Evolutionary conservation across 768 basidiomycete genomes (phyloP).

Genomic region (Mycena polygramma): DNA sequence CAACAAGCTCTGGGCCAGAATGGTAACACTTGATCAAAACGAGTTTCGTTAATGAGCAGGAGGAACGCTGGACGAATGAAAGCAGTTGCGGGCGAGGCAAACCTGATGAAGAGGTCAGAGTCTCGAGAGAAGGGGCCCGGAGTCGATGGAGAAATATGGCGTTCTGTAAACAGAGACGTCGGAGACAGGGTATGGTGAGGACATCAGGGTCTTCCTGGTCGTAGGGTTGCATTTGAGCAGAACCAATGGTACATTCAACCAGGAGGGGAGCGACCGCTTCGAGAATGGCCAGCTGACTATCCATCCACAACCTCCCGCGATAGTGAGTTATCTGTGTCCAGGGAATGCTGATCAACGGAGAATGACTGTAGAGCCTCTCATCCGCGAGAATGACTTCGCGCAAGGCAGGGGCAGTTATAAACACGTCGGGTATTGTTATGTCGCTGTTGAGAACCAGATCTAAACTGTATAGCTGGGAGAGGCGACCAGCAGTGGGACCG

Average conservation of each 20-base stretch:
- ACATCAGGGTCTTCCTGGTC: too few species aligned
- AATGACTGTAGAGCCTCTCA: not conserved
- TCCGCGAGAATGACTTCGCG: not conserved
- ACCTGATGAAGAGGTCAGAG: too few species aligned
- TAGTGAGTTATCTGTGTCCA: slow-evolving; percentile 10
- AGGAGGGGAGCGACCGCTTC: not conserved
- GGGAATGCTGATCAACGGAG: not conserved
- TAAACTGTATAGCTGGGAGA: not conserved
- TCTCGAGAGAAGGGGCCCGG: not conserved
- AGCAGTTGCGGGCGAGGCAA: too few species aligned
- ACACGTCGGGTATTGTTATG: not conserved
- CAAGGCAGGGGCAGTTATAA: not conserved
- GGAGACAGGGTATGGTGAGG: not conserved
- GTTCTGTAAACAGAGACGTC: not conserved
- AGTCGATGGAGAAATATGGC: not conserved
- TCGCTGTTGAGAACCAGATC: not conserved
- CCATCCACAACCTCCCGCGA: not conserved
- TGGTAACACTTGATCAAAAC: not conserved
- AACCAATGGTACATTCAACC: not conserved
- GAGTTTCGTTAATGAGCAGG: not conserved
- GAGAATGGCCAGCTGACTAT: not conserved
- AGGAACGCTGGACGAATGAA: not conserved
- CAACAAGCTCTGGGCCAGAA: too few species aligned
- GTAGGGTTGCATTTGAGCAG: too few species aligned
- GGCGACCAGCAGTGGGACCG: not conserved